Base-by-base conservation (phyloP, 805 yeast species). In the Yarrowia deformans region DNA sequence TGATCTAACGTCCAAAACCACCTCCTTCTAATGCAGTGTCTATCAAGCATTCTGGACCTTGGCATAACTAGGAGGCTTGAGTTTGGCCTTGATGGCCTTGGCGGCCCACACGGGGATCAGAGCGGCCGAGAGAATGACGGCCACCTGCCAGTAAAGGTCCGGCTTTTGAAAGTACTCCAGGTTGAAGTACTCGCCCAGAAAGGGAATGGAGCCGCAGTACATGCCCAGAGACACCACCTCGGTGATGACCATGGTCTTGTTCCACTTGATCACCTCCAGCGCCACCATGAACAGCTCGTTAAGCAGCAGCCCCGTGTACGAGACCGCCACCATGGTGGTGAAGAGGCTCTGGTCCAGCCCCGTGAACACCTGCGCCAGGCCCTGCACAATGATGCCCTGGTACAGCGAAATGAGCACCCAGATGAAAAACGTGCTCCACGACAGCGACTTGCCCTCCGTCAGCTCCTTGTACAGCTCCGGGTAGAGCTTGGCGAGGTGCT, bases 261-360 rank as follows among this genome's bases (percentile, higher is more conserved):
- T 90, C 99, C 99, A 95, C n/a, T 90, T 91, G 75, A 90, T 90
- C 42, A 94, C 90, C 75, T 92, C 97, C 60, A 94, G 80, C 0
- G 93, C 97, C 67, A 95, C 98, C 98, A 95, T 95, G 13, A 89
- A 82, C 74, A 95, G 82, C 79, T 96, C 99, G 76, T 93, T 94
- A 72, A 91, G 79, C 8, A 96, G 81, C 67, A 95, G 81, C 0
- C 91, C 88, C 0, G 96, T 85, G 76, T 90, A 95, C 72, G 95
- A 87, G 46, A 95, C 81, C 0, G 97, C 87, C n/a, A 96, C 98
- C 90, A 95, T 85, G 55, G 83, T 81, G 18, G 83, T 83, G 77
- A 92, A 93, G 48, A 82, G 81, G 0, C 79, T 81, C 1, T 79
- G 72, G 1, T 80, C 80, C 13, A 91, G 78, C 13, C 97, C 88